Conservation (phyloP, 345 rosid species). For the Viola odorata region DNA sequence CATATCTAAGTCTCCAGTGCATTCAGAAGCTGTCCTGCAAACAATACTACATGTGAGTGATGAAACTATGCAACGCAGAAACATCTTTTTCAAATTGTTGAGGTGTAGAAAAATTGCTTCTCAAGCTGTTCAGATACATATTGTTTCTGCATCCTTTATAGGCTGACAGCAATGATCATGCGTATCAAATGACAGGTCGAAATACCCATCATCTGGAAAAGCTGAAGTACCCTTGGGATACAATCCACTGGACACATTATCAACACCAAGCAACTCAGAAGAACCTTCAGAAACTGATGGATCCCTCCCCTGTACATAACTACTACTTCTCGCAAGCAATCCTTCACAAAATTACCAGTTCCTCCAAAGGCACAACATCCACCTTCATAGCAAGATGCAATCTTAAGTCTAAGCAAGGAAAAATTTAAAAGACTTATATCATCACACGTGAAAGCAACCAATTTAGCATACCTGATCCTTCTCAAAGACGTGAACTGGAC, state of each 20-base stretch:
- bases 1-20: constrained; percentile 21
- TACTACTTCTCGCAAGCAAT: constrained; percentile 12
- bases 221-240: constrained; percentile 18
- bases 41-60: constrained; percentile 6
- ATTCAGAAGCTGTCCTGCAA: constrained; percentile 37
- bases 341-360: constrained; percentile 54
- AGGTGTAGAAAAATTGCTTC: background rate
- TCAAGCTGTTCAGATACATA: constrained; percentile 10
- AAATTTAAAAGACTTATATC: too few species aligned
- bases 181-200: constrained; percentile 27
- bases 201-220: constrained; percentile 21
- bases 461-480: constrained; percentile 42
- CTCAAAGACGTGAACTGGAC: constrained; percentile 92
- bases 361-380: constrained; percentile 49
- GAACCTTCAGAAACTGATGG: constrained; percentile 24
- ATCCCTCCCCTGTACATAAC: constrained; percentile 14
- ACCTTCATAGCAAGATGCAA: constrained; percentile 34
- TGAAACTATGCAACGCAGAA: too few species aligned
- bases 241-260: constrained; percentile 25
- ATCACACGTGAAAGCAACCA: background rate
- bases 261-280: constrained; percentile 32
- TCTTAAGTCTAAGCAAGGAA: background rate
- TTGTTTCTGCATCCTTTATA: constrained; percentile 27
- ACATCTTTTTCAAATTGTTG: too few species aligned
- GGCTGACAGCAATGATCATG: constrained; percentile 25